A percentile compares a stretch with the other conserved stretches of the same genome.
Conservation (phyloP, 2,329 filamentous ascomycete species). For the Elsinoe arachidis region DNA sequence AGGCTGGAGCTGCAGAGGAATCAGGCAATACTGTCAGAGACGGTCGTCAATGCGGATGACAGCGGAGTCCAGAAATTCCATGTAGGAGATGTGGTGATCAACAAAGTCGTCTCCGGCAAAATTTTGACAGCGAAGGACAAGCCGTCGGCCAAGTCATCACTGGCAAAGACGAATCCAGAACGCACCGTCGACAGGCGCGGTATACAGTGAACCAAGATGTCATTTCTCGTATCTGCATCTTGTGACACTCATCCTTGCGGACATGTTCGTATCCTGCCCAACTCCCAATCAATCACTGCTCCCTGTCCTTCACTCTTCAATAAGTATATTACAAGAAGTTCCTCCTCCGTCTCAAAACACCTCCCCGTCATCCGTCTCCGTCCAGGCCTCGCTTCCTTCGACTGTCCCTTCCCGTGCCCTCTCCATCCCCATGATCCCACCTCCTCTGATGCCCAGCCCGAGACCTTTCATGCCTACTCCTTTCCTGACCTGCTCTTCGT, state of each 20-base stretch:
- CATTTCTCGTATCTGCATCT: constrained; percentile 12
- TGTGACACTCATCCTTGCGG: not conserved
- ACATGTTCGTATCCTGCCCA: not conserved
- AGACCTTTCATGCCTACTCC: constrained; percentile 22
- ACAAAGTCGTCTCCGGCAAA: too few relatives aligned
- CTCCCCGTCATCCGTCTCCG: constrained; percentile 31
- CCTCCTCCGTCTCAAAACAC: constrained; percentile 23
- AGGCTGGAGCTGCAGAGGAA: too few relatives aligned
- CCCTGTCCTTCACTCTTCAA: not conserved
- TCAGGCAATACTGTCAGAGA: too few relatives aligned
- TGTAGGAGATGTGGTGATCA: too few relatives aligned
- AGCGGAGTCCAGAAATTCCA: too few relatives aligned
- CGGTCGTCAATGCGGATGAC: too few relatives aligned
- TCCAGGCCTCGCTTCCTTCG: constrained; percentile 30
- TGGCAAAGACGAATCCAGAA: not conserved
- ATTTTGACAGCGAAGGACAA: not conserved
- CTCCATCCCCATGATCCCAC: constrained; percentile 17
- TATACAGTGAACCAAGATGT: constrained; percentile 4
- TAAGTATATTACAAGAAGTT: constrained; percentile 14
- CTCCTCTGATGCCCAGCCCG: not conserved
- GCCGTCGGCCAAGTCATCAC: not conserved
- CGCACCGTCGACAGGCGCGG: not conserved
- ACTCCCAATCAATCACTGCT: not conserved
- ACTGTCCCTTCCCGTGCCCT: constrained; percentile 21
- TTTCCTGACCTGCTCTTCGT: constrained; percentile 22